Conservation (phyloP, 2,329 filamentous ascomycete genomes). For the Pestalotiopsis fici region DNA sequence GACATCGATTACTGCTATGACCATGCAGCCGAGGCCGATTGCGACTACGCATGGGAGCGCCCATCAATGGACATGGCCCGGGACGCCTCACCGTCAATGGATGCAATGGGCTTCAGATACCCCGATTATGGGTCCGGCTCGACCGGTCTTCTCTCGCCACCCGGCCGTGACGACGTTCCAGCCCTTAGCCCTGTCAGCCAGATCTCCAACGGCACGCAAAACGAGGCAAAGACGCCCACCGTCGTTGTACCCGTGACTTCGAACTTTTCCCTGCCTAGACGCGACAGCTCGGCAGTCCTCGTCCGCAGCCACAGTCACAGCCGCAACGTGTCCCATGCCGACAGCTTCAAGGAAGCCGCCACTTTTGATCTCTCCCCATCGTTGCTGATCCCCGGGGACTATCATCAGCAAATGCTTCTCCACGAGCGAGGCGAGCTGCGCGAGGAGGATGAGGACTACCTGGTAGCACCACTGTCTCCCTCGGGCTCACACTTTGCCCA, state of each 20-base stretch:
- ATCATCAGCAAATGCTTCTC: constrained; percentile 53
- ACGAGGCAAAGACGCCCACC: constrained; percentile 48
- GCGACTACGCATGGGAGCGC: constrained; percentile 66
- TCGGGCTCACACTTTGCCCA: constrained; percentile 33
- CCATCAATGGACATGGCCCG: constrained; percentile 50
- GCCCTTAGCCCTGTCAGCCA: constrained; percentile 52
- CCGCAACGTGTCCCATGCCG: constrained; percentile 47
- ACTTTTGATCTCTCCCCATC: constrained; percentile 62
- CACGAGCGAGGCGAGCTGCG: constrained; percentile 33
- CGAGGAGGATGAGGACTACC: constrained; percentile 33
- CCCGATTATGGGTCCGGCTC: neutral
- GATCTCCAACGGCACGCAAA: constrained; percentile 37
- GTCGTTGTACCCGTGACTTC: constrained; percentile 36
- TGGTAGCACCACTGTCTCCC: constrained; percentile 27
- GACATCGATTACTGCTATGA: constrained; percentile 73
- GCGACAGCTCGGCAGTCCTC: constrained; percentile 33
- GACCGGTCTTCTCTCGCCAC: constrained; percentile 29
- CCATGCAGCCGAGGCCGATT: constrained; percentile 67
- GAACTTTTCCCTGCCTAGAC: constrained; percentile 54
- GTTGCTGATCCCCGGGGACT: constrained; percentile 63
- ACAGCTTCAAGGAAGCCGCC: constrained; percentile 60
- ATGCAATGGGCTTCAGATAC: neutral
- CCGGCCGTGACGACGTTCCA: constrained; percentile 40
- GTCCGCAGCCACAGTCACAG: constrained; percentile 28
- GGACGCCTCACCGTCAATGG: constrained; percentile 16